Evolutionary conservation across 2,329 filamentous ascomycete species (phyloP).

Genomic region (Xylariales sp.): DNA sequence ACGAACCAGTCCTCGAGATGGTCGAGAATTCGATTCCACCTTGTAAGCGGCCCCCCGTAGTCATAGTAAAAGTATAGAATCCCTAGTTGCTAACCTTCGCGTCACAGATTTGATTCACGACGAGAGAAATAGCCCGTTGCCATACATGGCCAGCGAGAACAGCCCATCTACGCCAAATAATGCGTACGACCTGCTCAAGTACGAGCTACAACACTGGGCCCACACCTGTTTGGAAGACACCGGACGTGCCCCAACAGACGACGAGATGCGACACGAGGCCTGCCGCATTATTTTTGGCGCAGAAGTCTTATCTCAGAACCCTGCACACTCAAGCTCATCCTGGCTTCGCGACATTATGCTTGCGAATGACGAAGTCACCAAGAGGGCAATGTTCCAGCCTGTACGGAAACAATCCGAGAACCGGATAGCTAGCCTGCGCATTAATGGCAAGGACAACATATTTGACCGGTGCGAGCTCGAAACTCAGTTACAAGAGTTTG

Average conservation of each 20-base stretch:
- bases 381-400: slow-evolving; percentile 43
- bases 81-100: slow-evolving; percentile 24
- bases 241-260: slow-evolving; percentile 39
- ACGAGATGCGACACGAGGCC: slow-evolving; percentile 53
- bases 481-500: slow-evolving; percentile 48
- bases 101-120: slow-evolving; percentile 57
- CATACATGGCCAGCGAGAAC: slow-evolving; percentile 43
- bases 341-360: slow-evolving; percentile 60
- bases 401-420: slow-evolving; percentile 42
- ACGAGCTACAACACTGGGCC: slow-evolving; percentile 51
- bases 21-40: slow-evolving; percentile 65
- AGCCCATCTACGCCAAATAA: slow-evolving; percentile 45
- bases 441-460: slow-evolving; percentile 54
- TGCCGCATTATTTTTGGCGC: slow-evolving; percentile 53
- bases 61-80: no score
- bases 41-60: slow-evolving; percentile 48
- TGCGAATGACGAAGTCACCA: slow-evolving; percentile 36
- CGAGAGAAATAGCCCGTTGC: slow-evolving; percentile 53
- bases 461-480: slow-evolving; percentile 56
- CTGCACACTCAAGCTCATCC: slow-evolving; percentile 32
- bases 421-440: slow-evolving; percentile 42
- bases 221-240: slow-evolving; percentile 37
- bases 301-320: slow-evolving; percentile 40
- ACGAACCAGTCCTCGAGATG: slow-evolving; percentile 54
- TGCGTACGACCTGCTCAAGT: slow-evolving; percentile 58